A percentile compares a stretch with the other conserved stretches of the same genome.
phyloP scores from a whole-genome alignment of 2,329 filamentous ascomycete species.

The Botryotinia globosa region DNA sequence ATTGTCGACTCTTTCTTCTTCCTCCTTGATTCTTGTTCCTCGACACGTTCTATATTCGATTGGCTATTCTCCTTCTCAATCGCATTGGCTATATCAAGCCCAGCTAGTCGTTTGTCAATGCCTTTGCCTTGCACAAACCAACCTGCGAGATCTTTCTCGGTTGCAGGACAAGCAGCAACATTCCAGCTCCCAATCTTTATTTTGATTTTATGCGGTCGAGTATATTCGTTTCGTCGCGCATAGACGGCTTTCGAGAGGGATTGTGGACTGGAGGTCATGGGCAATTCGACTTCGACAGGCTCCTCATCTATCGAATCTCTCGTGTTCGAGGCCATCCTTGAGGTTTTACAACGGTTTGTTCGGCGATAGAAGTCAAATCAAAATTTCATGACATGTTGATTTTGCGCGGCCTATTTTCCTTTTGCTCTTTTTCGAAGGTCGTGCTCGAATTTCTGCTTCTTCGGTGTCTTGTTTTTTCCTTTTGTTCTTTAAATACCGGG shows the following conservation, averaged over 20 bases:
- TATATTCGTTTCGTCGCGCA: slow-evolving; percentile 75
- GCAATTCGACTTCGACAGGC: slow-evolving; percentile 19
- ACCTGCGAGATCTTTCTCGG: slow-evolving; percentile 79
- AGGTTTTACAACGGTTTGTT: neutral
- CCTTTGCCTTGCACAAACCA: slow-evolving; percentile 86
- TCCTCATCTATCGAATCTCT: slow-evolving; percentile 24
- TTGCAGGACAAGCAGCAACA: slow-evolving; percentile 78
- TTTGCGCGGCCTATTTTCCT: neutral
- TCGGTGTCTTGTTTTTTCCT: neutral
- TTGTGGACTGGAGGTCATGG: slow-evolving; percentile 45
- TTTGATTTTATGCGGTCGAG: slow-evolving; percentile 67
- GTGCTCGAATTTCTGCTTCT: slow-evolving; percentile 1
- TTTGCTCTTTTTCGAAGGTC: slow-evolving; percentile 2
- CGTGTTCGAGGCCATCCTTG: slow-evolving; percentile 24
- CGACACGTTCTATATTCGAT: slow-evolving; percentile 44
- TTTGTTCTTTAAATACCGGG: neutral
- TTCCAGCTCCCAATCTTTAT: slow-evolving; percentile 97
- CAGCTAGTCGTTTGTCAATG: slow-evolving; percentile 60
- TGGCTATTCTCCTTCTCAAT: slow-evolving; percentile 36
- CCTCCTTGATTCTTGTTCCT: slow-evolving; percentile 47
- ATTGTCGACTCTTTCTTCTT: slow-evolving; percentile 43
- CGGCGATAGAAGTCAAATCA: neutral
- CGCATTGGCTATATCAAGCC: slow-evolving; percentile 47
- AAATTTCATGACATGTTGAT: slow-evolving; percentile 21
- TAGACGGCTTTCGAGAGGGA: slow-evolving; percentile 66